Conservation (phyloP, 768 basidiomycete species). For the Lentinula lateritia region DNA sequence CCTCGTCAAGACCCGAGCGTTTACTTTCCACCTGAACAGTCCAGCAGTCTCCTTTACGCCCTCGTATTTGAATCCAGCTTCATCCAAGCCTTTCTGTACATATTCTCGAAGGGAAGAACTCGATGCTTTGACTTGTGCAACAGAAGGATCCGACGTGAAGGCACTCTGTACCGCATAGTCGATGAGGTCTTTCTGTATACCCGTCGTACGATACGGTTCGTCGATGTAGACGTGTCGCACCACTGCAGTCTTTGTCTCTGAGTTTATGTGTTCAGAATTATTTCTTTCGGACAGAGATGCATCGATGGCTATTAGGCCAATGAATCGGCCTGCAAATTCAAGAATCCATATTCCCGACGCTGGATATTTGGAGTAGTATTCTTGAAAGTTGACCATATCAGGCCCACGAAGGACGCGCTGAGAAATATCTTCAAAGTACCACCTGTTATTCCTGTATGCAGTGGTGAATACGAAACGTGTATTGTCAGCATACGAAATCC, state of each 20-base stretch:
- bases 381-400: constrained; percentile 48
- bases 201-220: constrained; percentile 49
- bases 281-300: constrained; percentile 36
- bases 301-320: constrained; percentile 71
- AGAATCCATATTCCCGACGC: constrained; percentile 70
- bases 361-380: constrained; percentile 54
- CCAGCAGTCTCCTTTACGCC: constrained; percentile 43
- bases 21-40: constrained; percentile 51
- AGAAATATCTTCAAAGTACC: constrained; percentile 53
- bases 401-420: constrained; percentile 45
- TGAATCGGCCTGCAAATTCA: constrained; percentile 48
- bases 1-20: constrained; percentile 36
- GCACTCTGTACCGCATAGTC: constrained; percentile 50
- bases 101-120: constrained; percentile 52
- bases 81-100: constrained; percentile 35
- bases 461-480: not conserved
- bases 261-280: constrained; percentile 26
- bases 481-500: not conserved
- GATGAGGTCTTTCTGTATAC: constrained; percentile 63
- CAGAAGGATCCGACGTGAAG: constrained; percentile 38
- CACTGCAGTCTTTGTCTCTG: constrained; percentile 38
- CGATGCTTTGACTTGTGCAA: constrained; percentile 40
- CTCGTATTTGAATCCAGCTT: constrained; percentile 45
- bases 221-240: constrained; percentile 77
- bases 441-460: constrained; percentile 58